These are phyloP conservation scores for Alternaria brassicae DNA, from an alignment of 2,329 filamentous ascomycete genomes.

Conservation along the genomic window DNA sequence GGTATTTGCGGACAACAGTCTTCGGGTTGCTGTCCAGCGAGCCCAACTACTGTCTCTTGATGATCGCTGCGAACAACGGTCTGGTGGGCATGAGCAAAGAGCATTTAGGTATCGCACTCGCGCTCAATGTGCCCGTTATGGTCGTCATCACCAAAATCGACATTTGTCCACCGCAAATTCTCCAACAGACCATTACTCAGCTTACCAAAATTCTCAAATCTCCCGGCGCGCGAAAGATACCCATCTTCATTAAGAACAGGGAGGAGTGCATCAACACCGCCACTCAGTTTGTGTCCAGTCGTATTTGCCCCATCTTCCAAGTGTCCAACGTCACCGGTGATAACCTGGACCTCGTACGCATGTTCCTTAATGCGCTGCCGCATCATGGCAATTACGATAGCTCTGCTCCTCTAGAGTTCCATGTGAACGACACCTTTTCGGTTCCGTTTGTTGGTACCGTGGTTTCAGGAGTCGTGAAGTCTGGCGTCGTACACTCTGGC, in stretches of 20 bases:
- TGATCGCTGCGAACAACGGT: conserved; percentile 98
- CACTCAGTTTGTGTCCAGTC: conserved; percentile 91
- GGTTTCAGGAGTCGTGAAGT: conserved; percentile 90
- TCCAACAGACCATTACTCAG: conserved; percentile 91
- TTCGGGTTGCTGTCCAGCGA: conserved; percentile 94
- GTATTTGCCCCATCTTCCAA: conserved; percentile 97
- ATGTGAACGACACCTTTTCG: conserved; percentile 97
- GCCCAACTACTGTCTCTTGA: conserved; percentile 95
- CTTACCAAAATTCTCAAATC: conserved; percentile 93
- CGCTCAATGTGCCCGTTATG: conserved; percentile 96
- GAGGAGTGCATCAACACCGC: conserved; percentile 95
- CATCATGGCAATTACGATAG: conserved; percentile 93
- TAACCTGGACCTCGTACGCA: conserved; percentile 86
- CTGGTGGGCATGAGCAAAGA: conserved; percentile 98
- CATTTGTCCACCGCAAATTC: conserved; percentile 93
- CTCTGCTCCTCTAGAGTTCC: conserved; percentile 86
- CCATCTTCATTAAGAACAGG: conserved; percentile 89
- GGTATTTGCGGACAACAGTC: conserved; percentile 93
- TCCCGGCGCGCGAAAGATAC: conserved; percentile 91
- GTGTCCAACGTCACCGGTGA: conserved; percentile 97
- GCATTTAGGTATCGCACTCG: conserved; percentile 91
- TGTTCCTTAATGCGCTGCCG: conserved; percentile 93
- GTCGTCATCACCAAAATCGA: conserved; percentile 98
- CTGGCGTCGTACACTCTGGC: conserved; percentile 83
- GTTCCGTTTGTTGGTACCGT: conserved; percentile 97